Base-by-base conservation (phyloP, 257 asterid genomes). In the Lycium ferocissimum region DNA sequence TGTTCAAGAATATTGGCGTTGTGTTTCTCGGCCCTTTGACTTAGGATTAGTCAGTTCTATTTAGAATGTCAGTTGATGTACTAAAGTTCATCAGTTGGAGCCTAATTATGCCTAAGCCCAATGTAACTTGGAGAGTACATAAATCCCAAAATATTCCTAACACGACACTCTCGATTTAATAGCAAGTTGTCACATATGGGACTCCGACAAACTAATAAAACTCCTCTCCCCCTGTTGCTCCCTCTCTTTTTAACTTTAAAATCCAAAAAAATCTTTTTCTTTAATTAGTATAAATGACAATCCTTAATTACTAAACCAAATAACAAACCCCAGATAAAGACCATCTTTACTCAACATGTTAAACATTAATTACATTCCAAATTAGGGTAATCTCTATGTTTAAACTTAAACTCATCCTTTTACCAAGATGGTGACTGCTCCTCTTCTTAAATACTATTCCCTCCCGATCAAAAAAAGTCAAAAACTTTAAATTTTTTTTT, bases 361-460 rank as follows among this genome's bases (percentile, higher is more conserved):
- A 62, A 62, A 20, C 70, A 22, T 18, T 22, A 26, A 26, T 75
- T 75, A 22, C 61, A 10, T 67, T 37, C 75, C 45, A 9, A 72
- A 72, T n/a, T 72, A 72, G 37, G 10, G 59, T 73, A 47, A 73
- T 73, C n/a, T 47, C 3, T 73, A 73, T 73, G 80, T 73, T 47
- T 47, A 40, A 26, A 26, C 6, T 6, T 40, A n/a, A 73, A 73
- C n/a, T 45, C 9, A 73, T 73, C 78, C 78, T 70, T 69, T 15
- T 70, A 20, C 17, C 26, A 2, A 73, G 9, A 73, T 63, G 63
- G 67, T 82, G 47, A 56, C 83, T 33, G 37, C 83, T 82, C n/a
- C n/a, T n/a, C 83, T 87, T 57, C 67, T 65, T 62, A 85, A 78
- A 17, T 76, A 49, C 86, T 6, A 58, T 3, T n/a, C 33, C 33